Percentiles rank a stretch among this genome's conserved stretches.
Evolutionary conservation across 139 green algal species (phyloP).

Genomic region (Yamagishiella unicocca): DNA sequence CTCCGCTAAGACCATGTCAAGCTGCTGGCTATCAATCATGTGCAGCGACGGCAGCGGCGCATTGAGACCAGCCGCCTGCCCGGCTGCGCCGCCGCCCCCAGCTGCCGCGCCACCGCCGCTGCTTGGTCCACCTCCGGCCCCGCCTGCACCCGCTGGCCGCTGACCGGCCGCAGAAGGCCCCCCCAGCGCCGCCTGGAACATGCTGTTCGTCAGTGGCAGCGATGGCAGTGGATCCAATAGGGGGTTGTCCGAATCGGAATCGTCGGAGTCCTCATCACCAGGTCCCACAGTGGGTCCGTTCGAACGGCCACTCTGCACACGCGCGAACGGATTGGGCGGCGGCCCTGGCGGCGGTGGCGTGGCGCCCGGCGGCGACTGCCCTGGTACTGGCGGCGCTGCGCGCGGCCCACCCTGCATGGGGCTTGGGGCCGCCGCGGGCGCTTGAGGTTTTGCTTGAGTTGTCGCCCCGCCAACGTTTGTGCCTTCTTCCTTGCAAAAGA

Average conservation of each 20-base stretch:
- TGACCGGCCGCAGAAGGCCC: neutral
- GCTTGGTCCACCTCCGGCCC: neutral
- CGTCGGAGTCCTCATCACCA: neutral
- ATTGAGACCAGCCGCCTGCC: neutral
- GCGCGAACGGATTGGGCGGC: slow-evolving; percentile 41
- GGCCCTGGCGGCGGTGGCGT: slow-evolving; percentile 17
- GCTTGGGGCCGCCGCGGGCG: neutral
- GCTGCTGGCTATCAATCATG: slow-evolving; percentile 46
- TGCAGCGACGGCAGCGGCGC: slow-evolving; percentile 29
- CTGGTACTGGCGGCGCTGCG: slow-evolving; percentile 15
- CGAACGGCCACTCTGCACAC: slow-evolving; percentile 11
- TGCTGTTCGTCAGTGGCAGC: slow-evolving; percentile 11
- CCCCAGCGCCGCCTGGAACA: slow-evolving; percentile 21
- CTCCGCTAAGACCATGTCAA: slow-evolving; percentile 45
- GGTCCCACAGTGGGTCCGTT: neutral
- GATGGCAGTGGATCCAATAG: slow-evolving; percentile 29
- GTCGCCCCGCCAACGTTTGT: neutral
- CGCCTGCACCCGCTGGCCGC: neutral
- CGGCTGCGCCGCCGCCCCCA: neutral
- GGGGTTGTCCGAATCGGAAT: slow-evolving; percentile 6
- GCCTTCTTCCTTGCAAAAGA: no score
- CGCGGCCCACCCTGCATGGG: slow-evolving; percentile 9
- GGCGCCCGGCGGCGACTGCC: slow-evolving; percentile 18
- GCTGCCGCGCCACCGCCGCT: neutral
- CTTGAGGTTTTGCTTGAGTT: neutral